Base-by-base conservation (phyloP, 225 moss, liverwort and hornwort species). In the Pleurozium schreberi region DNA sequence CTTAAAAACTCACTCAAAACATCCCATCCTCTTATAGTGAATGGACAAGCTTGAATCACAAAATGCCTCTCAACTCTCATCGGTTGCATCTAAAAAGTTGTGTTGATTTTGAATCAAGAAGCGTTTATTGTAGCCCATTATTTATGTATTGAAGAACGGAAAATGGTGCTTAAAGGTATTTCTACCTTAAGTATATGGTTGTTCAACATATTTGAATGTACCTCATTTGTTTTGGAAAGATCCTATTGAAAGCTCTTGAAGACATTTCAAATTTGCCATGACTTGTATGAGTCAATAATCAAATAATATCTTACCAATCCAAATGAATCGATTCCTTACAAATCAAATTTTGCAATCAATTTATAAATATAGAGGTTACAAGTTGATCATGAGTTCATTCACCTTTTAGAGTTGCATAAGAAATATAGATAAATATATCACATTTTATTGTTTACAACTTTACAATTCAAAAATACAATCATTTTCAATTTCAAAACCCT, bases 281-380 rank as follows among this genome's bases (percentile, higher is more conserved):
- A 6, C 1, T 73, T 0, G 0, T 3, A 15, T 0, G 0, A 0
- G 17, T 71, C 17, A 30, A 73, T 45, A 45, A 43, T 30, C 10
- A 73, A 73, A 45, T 17, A 42, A 10, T 12, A 28, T 45, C 9
- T 6, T 17, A 11, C 30, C 6, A 42, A 6, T 73, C 4, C 10
- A 45, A 1, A 18, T 47, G 30, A 74, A 47, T 74, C 18, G 11
- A 47, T 30, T 74, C 19, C 2, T 7, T 47, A 2, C 0, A 74
- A 11, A 47, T 19, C 19, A 4, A 49, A 75, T 49, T 19, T 75
- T 47, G 11, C 12, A 75, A 47, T 49, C 31, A 75, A 31, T 31
- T 71, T 43, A 27, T 17, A 71, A 43, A 28, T 45, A 30, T 45
- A 18, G 30, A 28, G 10, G 17, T 30, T 45, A 10, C 4, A 28